Base-by-base conservation (phyloP, 139 green algal species). In the Microglena sp. region DNA sequence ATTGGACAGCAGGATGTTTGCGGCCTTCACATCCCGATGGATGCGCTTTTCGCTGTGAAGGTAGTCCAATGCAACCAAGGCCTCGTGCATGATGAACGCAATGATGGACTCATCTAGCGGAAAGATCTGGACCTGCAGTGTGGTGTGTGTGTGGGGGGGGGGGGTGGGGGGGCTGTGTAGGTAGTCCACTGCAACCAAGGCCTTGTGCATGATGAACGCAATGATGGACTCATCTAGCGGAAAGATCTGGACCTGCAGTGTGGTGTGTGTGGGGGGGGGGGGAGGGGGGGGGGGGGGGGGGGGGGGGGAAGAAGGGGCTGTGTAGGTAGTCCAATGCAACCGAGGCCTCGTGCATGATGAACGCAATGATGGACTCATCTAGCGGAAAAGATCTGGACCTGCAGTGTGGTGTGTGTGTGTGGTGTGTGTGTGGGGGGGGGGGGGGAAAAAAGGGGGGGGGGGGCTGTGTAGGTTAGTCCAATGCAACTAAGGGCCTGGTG, bases 11-110 rank as follows among this genome's bases (percentile, higher is more conserved):
- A 99, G 82, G 0, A 99, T 69, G 32, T 70, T 70, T 45, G 64
- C 64, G 5, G 45, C 33, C n/a, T 98, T 99, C 69, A 99, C 82
- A 76, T 99, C 94, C 3, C 94, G 76, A 74, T 99, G 94, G n/a
- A 99, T 89, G 44, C 88, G n/a, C 33, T 83, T 68, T 59, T 94
- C 77, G 0, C 35, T 34, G 69, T 99, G 94, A 33, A 99, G 81
- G 78, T 99, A 99, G 4, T 62, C 76, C 54, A 96, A 74, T 1
- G 80, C 89, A 11, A 70, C 56, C 8, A 97, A 74, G 53, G 95
- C 82, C 32, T 88, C 66, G 0, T 63, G 53, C 68, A 94, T 67
- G 21, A 94, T 74, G 68, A 80, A 84, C 8, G 82, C 82, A 28
- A 94, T 90, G 56, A 64, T 68, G 0, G 34, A 24, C 73, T 95